Conservation (phyloP, 2,329 filamentous ascomycete species). For the Hortaea sp. region DNA sequence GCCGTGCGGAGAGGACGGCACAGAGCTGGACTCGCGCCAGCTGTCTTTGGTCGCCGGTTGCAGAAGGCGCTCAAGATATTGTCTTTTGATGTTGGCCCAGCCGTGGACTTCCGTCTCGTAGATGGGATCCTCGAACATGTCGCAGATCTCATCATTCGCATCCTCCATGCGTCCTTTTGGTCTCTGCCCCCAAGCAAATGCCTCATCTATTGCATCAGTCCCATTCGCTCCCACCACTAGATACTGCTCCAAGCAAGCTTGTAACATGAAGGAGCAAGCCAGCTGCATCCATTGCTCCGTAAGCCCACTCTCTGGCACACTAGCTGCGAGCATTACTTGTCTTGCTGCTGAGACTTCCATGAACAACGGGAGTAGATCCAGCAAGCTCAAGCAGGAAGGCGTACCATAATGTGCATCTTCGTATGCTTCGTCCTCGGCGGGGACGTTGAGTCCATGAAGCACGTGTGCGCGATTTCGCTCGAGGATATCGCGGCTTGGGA, state of each 20-base stretch:
- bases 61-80: conserved; percentile 22
- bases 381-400: conserved; percentile 22
- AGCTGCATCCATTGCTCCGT: conserved; percentile 35
- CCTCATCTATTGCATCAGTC: conserved; percentile 25
- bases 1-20: not conserved
- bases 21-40: not conserved
- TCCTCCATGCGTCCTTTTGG: conserved; percentile 16
- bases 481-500: conserved; percentile 3
- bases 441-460: conserved; percentile 12
- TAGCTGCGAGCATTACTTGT: conserved; percentile 4
- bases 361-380: conserved; percentile 39
- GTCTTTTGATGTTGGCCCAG: conserved; percentile 29
- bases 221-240: conserved; percentile 29
- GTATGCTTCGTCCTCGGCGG: conserved; percentile 14
- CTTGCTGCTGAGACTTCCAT: conserved; percentile 37
- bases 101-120: conserved; percentile 20
- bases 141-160: conserved; percentile 17
- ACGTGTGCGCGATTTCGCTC: conserved; percentile 16
- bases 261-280: conserved; percentile 39
- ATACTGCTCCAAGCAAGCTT: conserved; percentile 41
- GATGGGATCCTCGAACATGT: conserved; percentile 26
- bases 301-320: conserved; percentile 24
- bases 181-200: conserved; percentile 35
- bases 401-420: conserved; percentile 28
- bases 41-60: conserved; percentile 7